These are phyloP conservation scores for Croton laevigatus DNA, from an alignment of 441 rosid species.

Conservation along the genomic window DNA sequence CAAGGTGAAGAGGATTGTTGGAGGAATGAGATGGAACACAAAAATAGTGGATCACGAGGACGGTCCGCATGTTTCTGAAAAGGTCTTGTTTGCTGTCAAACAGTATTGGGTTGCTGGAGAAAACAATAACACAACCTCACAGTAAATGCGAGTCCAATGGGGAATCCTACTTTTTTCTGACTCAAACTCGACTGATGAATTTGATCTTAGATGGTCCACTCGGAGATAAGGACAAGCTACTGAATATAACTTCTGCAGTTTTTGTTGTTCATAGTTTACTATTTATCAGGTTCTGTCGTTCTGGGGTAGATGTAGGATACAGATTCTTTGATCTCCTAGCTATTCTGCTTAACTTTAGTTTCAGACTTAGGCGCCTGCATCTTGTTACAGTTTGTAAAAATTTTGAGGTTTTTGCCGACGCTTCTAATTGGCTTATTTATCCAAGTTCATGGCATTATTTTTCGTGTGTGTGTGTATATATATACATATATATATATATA, in stretches of 20 bases:
- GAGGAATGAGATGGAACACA: constrained; percentile 90
- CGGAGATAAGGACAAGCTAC: constrained; percentile 4
- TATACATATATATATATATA: too few species aligned
- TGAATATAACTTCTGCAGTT: constrained; percentile 17
- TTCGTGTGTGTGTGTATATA: neutral
- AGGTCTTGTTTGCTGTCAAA: constrained; percentile 68
- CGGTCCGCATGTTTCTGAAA: constrained; percentile 80
- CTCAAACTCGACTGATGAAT: constrained; percentile 8
- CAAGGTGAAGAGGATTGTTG: constrained; percentile 57
- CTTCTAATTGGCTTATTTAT: neutral
- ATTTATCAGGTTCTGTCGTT: neutral
- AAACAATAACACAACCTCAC: constrained; percentile 49
- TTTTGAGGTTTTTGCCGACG: constrained; percentile 9
- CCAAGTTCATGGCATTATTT: neutral
- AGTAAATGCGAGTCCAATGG: constrained; percentile 16
- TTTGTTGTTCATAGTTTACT: neutral
- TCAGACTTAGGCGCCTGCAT: neutral
- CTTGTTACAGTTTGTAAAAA: constrained; percentile 8
- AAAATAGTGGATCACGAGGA: constrained; percentile 92
- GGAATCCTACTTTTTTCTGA: neutral
- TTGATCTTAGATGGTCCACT: constrained; percentile 2
- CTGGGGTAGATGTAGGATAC: constrained; percentile 17
- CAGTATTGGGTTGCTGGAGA: constrained; percentile 76
- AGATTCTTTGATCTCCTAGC: constrained; percentile 1
- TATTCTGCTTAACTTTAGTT: constrained; percentile 1